Evolutionary conservation across 2,329 filamentous ascomycete species (phyloP).

Genomic region (Botrytis porri): DNA sequence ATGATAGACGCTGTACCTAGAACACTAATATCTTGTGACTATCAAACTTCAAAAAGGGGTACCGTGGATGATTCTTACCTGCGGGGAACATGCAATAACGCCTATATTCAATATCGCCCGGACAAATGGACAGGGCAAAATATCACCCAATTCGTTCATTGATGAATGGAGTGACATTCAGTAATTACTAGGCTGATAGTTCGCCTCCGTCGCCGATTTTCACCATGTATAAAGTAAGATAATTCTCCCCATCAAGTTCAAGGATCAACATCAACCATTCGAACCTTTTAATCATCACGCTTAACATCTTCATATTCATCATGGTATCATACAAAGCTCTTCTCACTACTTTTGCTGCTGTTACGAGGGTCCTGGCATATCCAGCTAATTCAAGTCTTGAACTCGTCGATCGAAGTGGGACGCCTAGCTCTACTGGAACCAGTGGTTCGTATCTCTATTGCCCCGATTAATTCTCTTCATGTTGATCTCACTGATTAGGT

Average conservation of each 20-base stretch:
- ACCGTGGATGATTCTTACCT: not conserved
- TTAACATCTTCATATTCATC: not conserved
- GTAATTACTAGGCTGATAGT: not conserved
- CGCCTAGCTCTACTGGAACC: conserved; percentile 13
- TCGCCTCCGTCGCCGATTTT: not conserved
- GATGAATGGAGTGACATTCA: not conserved
- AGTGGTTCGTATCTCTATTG: not conserved
- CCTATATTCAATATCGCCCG: not conserved
- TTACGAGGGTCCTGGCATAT: not conserved
- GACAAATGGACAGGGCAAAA: not conserved
- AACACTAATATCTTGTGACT: conserved; percentile 5
- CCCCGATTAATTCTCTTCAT: not conserved
- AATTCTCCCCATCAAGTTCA: not conserved
- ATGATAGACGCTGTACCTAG: not conserved
- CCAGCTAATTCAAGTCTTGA: conserved; percentile 3
- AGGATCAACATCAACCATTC: not conserved
- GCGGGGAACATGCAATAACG: not conserved
- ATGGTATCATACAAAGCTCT: not conserved
- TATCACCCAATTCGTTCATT: not conserved
- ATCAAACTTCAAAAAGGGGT: not conserved
- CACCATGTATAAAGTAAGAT: not conserved
- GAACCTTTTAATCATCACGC: not conserved
- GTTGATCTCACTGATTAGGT: not conserved
- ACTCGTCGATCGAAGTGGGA: not conserved
- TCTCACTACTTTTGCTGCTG: not conserved